Conservation (phyloP, 177 flowering plant species). For the Vitis hybrid region DNA sequence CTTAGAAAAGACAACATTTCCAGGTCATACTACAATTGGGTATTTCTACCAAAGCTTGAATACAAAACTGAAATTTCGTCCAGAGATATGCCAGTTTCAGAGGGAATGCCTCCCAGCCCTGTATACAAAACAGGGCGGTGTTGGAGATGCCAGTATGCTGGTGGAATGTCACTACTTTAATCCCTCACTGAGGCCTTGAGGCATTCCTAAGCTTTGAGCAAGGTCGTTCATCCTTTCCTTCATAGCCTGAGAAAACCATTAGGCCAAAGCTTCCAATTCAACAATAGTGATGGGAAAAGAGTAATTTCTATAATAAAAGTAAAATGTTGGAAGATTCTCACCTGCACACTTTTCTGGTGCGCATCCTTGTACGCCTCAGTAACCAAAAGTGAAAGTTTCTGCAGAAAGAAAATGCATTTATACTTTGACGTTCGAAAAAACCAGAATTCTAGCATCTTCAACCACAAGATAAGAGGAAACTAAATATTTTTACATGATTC, state of each 20-base stretch:
- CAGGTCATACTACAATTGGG: slow-evolving; percentile 6
- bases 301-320: background rate
- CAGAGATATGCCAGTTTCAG: background rate
- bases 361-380: slow-evolving; percentile 97
- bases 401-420: slow-evolving; percentile 19
- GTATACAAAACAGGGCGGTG: too few relatives aligned
- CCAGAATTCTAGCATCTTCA: too few relatives aligned
- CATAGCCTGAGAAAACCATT: slow-evolving; percentile 70
- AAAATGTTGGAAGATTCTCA: slow-evolving; percentile 19
- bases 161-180: slow-evolving; percentile 36
- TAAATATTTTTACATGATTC: too few relatives aligned
- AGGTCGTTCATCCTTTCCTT: slow-evolving; percentile 92
- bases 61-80: slow-evolving; percentile 45
- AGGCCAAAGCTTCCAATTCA: slow-evolving; percentile 3
- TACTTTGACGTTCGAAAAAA: too few relatives aligned
- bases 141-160: background rate
- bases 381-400: slow-evolving; percentile 84
- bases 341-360: slow-evolving; percentile 92
- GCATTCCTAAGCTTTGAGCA: slow-evolving; percentile 96
- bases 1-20: background rate
- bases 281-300: background rate
- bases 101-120: too few relatives aligned
- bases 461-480: too few relatives aligned
- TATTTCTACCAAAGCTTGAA: slow-evolving; percentile 12
- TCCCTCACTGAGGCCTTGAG: slow-evolving; percentile 71